Percentiles rank a stretch among this genome's conserved stretches.
Evolutionary conservation across 257 asterid species (phyloP).

Genomic region (Gentiana macrophylla): DNA sequence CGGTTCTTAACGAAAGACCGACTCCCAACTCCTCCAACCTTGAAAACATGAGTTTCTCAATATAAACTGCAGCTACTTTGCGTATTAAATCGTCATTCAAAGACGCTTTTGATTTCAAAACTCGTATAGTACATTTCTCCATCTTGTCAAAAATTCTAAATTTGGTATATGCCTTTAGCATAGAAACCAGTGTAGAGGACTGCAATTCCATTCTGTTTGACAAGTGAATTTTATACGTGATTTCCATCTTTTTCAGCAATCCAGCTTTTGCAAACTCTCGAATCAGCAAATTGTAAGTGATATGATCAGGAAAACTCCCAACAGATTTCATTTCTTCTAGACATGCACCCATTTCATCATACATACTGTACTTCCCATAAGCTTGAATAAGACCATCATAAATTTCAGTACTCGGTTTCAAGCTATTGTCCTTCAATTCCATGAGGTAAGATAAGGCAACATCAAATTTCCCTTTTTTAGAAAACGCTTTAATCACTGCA

Average conservation of each 20-base stretch:
- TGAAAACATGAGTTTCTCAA: constrained; percentile 23
- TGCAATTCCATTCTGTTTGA: constrained; percentile 16
- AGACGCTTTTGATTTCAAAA: constrained; percentile 10
- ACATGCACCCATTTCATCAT: constrained; percentile 20
- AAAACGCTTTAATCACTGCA: constrained; percentile 13
- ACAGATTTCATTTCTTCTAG: constrained; percentile 16
- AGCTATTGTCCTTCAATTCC: constrained; percentile 17
- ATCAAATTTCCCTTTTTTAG: constrained; percentile 13
- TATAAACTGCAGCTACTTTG: constrained; percentile 18
- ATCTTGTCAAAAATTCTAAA: constrained; percentile 22
- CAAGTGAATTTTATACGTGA: constrained; percentile 12
- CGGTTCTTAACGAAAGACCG: constrained; percentile 16
- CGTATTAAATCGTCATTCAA: constrained; percentile 19
- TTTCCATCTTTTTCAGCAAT: constrained; percentile 23
- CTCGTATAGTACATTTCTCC: constrained; percentile 16
- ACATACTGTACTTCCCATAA: constrained; percentile 19
- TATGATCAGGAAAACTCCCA: constrained; percentile 22
- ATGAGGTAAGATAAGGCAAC: constrained; percentile 14
- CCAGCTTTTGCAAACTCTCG: constrained; percentile 25
- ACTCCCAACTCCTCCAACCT: constrained; percentile 21
- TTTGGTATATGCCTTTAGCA: constrained; percentile 21
- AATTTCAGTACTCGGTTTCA: constrained; percentile 16
- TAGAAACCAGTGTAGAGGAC: constrained; percentile 16
- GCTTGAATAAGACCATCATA: constrained; percentile 24
- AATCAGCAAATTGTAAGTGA: constrained; percentile 19